Evolutionary conservation across 305 asterid genomes (phyloP).

Genomic region (Petunia hybrid): DNA sequence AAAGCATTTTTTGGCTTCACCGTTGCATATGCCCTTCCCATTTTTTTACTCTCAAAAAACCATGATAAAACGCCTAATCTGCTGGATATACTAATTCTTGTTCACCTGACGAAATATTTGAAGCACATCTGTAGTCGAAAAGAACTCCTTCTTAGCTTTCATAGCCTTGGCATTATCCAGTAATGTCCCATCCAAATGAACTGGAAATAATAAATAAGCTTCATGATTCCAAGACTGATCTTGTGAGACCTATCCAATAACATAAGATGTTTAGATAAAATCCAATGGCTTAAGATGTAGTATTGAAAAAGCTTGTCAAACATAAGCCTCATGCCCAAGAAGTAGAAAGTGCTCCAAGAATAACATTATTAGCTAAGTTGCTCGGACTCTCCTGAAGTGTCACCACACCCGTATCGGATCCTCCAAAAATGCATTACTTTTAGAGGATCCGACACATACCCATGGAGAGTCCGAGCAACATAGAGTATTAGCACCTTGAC

Average conservation of each 20-base stretch:
- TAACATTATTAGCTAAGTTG: background rate
- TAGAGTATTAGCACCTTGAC: slow-evolving; percentile 60
- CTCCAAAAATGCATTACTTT: too few species aligned
- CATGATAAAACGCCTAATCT: too few species aligned
- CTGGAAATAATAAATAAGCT: slow-evolving; percentile 71
- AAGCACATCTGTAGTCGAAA: slow-evolving; percentile 85
- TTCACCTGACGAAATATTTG: slow-evolving; percentile 84
- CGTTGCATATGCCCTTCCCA: too few species aligned
- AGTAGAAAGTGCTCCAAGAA: background rate
- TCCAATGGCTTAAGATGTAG: background rate
- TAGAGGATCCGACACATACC: too few species aligned
- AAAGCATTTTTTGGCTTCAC: background rate
- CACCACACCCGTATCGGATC: too few species aligned
- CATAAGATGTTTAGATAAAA: slow-evolving; percentile 34
- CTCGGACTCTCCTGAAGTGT: too few species aligned
- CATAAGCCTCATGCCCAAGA: background rate
- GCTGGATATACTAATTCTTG: too few species aligned
- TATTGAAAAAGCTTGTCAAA: slow-evolving; percentile 7
- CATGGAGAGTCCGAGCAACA: too few species aligned
- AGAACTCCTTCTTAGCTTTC: slow-evolving; percentile 83
- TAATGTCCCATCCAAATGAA: slow-evolving; percentile 87
- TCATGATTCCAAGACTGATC: slow-evolving; percentile 55
- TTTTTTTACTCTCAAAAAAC: too few species aligned
- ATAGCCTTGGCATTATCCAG: slow-evolving; percentile 67
- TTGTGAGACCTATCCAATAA: slow-evolving; percentile 62